Conservation (phyloP, 345 rosid genomes). For the Odontarrhena argentea region DNA sequence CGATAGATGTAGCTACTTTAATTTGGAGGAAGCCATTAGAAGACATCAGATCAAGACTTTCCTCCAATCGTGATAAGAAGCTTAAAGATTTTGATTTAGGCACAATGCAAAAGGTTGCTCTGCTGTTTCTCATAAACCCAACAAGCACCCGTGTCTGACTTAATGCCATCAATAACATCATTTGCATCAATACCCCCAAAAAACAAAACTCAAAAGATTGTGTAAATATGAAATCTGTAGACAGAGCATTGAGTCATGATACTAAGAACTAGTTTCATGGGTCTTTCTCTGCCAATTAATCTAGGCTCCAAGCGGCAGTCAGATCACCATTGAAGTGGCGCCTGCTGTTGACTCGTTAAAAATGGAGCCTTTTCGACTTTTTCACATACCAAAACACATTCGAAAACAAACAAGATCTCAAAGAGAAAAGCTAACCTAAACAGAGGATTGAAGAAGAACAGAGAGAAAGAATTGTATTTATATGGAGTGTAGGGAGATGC, state of each 20-base stretch:
- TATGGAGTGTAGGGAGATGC: neutral
- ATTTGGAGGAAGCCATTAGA: slow-evolving; percentile 40
- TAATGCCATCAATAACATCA: slow-evolving; percentile 28
- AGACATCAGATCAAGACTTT: slow-evolving; percentile 38
- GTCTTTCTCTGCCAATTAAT: slow-evolving; percentile 40
- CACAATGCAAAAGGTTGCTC: slow-evolving; percentile 43
- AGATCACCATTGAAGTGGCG: slow-evolving; percentile 37
- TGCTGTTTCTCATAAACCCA: slow-evolving; percentile 40
- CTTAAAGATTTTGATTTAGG: slow-evolving; percentile 14
- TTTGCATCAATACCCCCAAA: neutral
- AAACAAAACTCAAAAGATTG: neutral
- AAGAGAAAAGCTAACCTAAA: no score
- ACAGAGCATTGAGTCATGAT: slow-evolving; percentile 43
- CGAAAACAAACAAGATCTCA: neutral
- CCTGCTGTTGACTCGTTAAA: slow-evolving; percentile 44
- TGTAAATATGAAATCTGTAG: neutral
- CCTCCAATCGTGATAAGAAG: slow-evolving; percentile 45
- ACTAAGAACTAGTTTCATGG: slow-evolving; percentile 31
- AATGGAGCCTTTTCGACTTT: slow-evolving; percentile 24
- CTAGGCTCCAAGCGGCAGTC: slow-evolving; percentile 49
- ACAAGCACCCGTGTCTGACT: slow-evolving; percentile 45
- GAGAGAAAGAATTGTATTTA: neutral
- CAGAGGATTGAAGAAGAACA: neutral
- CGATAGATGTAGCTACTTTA: slow-evolving; percentile 29
- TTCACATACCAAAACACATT: neutral